Evolutionary conservation across 2,329 filamentous ascomycete species (phyloP).

Genomic region (Cladosporium colombiae): DNA sequence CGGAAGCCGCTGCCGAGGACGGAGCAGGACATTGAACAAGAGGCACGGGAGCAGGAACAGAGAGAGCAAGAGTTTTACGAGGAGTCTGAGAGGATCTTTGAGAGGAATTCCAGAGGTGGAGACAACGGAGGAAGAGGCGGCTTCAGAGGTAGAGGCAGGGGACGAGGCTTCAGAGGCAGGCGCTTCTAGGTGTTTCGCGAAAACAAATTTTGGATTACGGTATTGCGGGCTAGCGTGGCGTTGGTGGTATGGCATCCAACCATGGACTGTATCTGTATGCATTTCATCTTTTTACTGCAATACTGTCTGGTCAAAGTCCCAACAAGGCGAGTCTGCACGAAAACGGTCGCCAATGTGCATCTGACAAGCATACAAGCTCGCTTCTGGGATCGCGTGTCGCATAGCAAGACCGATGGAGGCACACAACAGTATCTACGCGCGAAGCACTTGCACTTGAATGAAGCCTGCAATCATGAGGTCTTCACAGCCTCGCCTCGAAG

Average conservation of each 20-base stretch:
- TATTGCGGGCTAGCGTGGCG: slow-evolving; percentile 10
- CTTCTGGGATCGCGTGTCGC: too few relatives aligned
- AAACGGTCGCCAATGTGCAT: background rate
- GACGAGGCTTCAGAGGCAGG: slow-evolving; percentile 33
- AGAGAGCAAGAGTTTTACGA: slow-evolving; percentile 55
- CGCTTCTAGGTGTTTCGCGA: slow-evolving; percentile 1
- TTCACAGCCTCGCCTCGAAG: too few relatives aligned
- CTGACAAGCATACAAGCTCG: too few relatives aligned
- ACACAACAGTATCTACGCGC: too few relatives aligned
- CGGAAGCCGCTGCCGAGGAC: slow-evolving; percentile 60
- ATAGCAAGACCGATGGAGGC: too few relatives aligned
- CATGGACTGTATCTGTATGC: background rate
- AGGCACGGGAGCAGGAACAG: slow-evolving; percentile 63
- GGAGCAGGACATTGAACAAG: slow-evolving; percentile 72
- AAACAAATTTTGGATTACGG: background rate
- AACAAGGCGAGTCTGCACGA: background rate
- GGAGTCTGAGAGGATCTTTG: slow-evolving; percentile 51
- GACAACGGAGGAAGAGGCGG: slow-evolving; percentile 51
- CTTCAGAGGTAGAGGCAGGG: slow-evolving; percentile 40
- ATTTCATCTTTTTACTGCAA: background rate
- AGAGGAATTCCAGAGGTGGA: slow-evolving; percentile 50
- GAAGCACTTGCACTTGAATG: too few relatives aligned
- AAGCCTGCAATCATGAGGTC: too few relatives aligned
- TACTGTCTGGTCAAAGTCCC: too few relatives aligned
- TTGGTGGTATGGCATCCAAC: slow-evolving; percentile 15